These are phyloP conservation scores for Pestalotiopsis sp. DNA, from an alignment of 2,329 filamentous ascomycete species.

Conservation along the genomic window DNA sequence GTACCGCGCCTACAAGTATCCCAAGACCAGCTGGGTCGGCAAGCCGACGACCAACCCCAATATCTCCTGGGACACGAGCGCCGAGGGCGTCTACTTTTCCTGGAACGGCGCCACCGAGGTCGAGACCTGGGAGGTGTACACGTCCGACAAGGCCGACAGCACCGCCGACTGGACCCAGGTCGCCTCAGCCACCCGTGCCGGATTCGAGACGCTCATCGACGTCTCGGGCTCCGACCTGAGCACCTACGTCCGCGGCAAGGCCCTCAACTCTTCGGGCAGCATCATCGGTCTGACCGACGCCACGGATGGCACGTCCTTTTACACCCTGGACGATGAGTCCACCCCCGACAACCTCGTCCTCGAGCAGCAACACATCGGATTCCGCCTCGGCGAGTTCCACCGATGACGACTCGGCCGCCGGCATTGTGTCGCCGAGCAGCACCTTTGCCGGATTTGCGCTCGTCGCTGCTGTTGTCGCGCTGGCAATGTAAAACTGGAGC, in stretches of 20 bases:
- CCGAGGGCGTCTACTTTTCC: constrained; percentile 36
- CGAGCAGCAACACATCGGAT: neutral
- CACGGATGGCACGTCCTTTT: constrained; percentile 1
- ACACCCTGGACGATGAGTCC: constrained; percentile 4
- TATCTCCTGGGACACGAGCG: constrained; percentile 12
- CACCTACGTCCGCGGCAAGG: constrained; percentile 8
- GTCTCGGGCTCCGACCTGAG: constrained; percentile 5
- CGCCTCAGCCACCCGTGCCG: neutral
- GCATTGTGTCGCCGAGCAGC: neutral
- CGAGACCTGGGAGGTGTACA: constrained; percentile 10
- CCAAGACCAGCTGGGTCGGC: constrained; percentile 48
- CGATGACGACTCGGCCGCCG: neutral
- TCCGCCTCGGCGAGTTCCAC: neutral
- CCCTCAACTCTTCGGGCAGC: neutral
- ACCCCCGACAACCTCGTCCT: neutral
- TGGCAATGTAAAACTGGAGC: neutral
- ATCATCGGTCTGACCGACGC: constrained; percentile 6
- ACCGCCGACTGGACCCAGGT: constrained; percentile 9
- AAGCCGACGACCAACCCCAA: constrained; percentile 23
- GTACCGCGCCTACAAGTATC: constrained; percentile 54
- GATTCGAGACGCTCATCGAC: constrained; percentile 5
- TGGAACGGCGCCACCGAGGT: constrained; percentile 52
- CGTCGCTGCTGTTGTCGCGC: neutral
- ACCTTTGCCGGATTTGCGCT: neutral
- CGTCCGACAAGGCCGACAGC: constrained; percentile 3